phyloP scores from a whole-genome alignment of 345 rosid species.

The Dimocarpus longan region DNA sequence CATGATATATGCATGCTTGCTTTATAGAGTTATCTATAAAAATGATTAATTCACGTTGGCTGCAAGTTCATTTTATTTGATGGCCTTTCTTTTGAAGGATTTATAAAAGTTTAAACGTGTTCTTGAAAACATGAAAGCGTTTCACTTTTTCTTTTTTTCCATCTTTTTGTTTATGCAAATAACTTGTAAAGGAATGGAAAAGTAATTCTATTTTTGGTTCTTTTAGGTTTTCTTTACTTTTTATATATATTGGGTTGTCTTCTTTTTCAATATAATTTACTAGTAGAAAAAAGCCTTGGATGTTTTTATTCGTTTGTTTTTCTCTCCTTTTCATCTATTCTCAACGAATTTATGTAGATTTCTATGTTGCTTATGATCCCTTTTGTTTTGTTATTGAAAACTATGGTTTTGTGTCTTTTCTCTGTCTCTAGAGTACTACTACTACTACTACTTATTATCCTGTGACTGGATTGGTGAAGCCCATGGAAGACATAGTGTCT shows the following conservation, averaged over 20 bases:
- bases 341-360: neutral
- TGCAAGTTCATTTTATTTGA: slow-evolving; percentile 23
- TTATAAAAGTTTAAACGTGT: slow-evolving; percentile 25
- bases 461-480: slow-evolving; percentile 25
- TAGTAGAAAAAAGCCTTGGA: slow-evolving; percentile 2
- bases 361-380: neutral
- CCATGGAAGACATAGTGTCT: slow-evolving; percentile 34
- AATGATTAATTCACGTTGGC: slow-evolving; percentile 28
- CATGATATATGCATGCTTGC: slow-evolving; percentile 1
- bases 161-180: slow-evolving; percentile 1
- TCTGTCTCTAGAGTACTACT: neutral
- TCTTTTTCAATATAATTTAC: slow-evolving; percentile 4
- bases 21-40: slow-evolving; percentile 1
- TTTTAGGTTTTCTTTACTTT: neutral
- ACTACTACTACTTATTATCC: slow-evolving; percentile 1
- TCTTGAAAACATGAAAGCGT: slow-evolving; percentile 29
- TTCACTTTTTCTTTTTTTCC: slow-evolving; percentile 15
- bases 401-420: neutral
- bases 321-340: neutral
- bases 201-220: slow-evolving; percentile 19
- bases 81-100: slow-evolving; percentile 18
- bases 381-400: neutral
- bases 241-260: neutral
- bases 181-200: slow-evolving; percentile 12
- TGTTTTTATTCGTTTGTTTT: slow-evolving; percentile 16